phyloP scores from a whole-genome alignment of 306 rosid genomes.

The Vigna radiata region DNA sequence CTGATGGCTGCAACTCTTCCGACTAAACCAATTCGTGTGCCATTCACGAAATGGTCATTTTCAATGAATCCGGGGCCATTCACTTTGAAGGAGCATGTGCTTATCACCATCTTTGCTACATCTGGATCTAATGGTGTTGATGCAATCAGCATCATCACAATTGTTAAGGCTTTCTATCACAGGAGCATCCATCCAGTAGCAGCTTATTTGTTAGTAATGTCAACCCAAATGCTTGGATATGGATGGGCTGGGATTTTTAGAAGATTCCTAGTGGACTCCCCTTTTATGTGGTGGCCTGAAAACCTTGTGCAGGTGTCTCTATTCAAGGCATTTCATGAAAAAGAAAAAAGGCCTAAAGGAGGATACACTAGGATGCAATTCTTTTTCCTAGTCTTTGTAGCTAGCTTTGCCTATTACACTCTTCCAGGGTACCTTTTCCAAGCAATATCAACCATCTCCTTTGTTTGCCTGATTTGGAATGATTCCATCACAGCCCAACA shows the following conservation, averaged over 20 bases:
- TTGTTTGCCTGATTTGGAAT: slow-evolving; percentile 79
- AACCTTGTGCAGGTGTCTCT: slow-evolving; percentile 88
- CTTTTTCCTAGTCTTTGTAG: slow-evolving; percentile 60
- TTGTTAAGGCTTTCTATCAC: slow-evolving; percentile 81
- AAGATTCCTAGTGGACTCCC: slow-evolving; percentile 83
- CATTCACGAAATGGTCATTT: slow-evolving; percentile 65
- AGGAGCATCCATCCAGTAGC: slow-evolving; percentile 62
- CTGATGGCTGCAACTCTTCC: slow-evolving; percentile 84
- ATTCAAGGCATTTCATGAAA: slow-evolving; percentile 89
- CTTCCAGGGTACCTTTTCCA: slow-evolving; percentile 82
- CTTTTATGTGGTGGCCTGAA: slow-evolving; percentile 97
- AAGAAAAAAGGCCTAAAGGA: slow-evolving; percentile 73
- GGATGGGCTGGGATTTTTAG: slow-evolving; percentile 98
- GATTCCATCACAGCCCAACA: slow-evolving; percentile 80
- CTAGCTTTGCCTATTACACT: slow-evolving; percentile 78
- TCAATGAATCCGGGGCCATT: slow-evolving; percentile 86
- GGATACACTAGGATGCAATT: slow-evolving; percentile 74
- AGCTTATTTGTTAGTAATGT: slow-evolving; percentile 66
- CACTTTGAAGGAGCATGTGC: slow-evolving; percentile 77
- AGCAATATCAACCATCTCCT: slow-evolving; percentile 61
- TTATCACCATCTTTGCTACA: slow-evolving; percentile 81
- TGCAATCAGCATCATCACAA: slow-evolving; percentile 73
- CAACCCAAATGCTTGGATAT: slow-evolving; percentile 97
- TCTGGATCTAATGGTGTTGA: slow-evolving; percentile 71
- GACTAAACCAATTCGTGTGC: slow-evolving; percentile 39